phyloP scores from a whole-genome alignment of 2,329 filamentous ascomycete species.

The Cladosporium sp. region DNA sequence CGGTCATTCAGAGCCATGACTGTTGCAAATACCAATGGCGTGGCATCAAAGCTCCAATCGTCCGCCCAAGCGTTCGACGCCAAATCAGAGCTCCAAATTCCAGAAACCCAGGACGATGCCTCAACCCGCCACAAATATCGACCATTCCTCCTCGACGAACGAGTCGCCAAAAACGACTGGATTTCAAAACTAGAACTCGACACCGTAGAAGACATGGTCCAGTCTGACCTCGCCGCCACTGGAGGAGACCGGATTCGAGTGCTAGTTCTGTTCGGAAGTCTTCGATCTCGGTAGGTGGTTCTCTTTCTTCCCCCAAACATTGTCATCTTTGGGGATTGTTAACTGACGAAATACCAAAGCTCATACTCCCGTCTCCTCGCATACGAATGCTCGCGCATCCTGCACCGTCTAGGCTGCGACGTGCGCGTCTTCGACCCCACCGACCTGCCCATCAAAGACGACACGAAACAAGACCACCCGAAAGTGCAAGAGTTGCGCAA shows the following conservation, averaged over 20 bases:
- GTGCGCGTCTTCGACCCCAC: slow-evolving; percentile 59
- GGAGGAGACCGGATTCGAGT: slow-evolving; percentile 52
- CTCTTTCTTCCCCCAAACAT: not conserved
- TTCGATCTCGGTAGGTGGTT: slow-evolving; percentile 36
- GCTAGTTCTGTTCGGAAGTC: slow-evolving; percentile 58
- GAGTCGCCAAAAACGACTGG: slow-evolving; percentile 49
- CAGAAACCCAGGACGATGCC: slow-evolving; percentile 43
- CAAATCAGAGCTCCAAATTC: slow-evolving; percentile 28
- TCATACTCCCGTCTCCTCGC: slow-evolving; percentile 61
- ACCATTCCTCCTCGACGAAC: slow-evolving; percentile 50
- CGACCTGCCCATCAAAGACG: slow-evolving; percentile 60
- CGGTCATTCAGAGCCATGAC: too few relatives aligned
- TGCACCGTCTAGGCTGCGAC: slow-evolving; percentile 62
- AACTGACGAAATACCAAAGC: slow-evolving; percentile 29
- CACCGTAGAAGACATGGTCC: slow-evolving; percentile 48
- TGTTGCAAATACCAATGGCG: too few relatives aligned
- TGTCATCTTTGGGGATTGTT: not conserved
- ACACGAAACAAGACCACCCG: slow-evolving; percentile 52
- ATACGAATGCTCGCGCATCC: slow-evolving; percentile 56
- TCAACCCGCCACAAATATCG: slow-evolving; percentile 48
- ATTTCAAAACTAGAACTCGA: slow-evolving; percentile 52
- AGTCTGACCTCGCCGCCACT: slow-evolving; percentile 20
- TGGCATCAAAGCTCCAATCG: too few relatives aligned
- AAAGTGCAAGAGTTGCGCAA: slow-evolving; percentile 61
- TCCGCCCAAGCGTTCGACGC: too few relatives aligned